Conservation (phyloP, 768 basidiomycete species). For the Russula brevipes region DNA sequence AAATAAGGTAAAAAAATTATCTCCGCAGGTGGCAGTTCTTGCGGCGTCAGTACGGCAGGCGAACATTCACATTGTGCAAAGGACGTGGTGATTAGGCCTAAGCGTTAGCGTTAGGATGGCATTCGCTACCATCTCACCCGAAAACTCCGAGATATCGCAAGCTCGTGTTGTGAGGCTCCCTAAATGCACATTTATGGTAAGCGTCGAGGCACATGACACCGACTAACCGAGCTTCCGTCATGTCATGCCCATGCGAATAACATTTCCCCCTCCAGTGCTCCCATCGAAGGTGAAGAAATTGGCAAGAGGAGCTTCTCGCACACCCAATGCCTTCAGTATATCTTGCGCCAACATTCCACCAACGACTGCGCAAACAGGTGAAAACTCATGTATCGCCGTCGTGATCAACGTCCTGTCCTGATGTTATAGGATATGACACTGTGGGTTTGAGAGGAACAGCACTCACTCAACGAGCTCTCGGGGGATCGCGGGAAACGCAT, state of each 20-base stretch:
- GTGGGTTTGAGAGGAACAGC: neutral
- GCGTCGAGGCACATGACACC: neutral
- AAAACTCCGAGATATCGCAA: neutral
- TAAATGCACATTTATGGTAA: neutral
- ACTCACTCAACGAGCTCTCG: slow-evolving; percentile 58
- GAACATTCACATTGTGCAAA: too few relatives aligned
- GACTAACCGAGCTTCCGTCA: slow-evolving; percentile 7
- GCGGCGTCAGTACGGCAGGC: too few relatives aligned
- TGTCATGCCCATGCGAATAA: slow-evolving; percentile 48
- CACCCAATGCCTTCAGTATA: slow-evolving; percentile 84
- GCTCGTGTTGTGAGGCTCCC: too few relatives aligned
- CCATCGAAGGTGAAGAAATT: slow-evolving; percentile 92
- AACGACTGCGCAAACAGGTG: slow-evolving; percentile 89
- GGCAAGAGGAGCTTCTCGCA: slow-evolving; percentile 86
- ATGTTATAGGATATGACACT: neutral
- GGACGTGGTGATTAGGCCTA: neutral
- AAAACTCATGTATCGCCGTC: slow-evolving; percentile 80
- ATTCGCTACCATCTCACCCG: neutral
- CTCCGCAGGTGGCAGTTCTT: too few relatives aligned
- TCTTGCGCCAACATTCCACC: slow-evolving; percentile 96
- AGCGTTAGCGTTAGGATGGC: neutral
- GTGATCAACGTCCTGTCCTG: slow-evolving; percentile 53
- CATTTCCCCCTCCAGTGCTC: slow-evolving; percentile 67
- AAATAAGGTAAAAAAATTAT: too few relatives aligned
- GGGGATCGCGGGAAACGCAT: slow-evolving; percentile 54